A percentile compares a stretch with the other conserved stretches of the same genome.
Evolutionary conservation across 805 yeast genomes (phyloP).

Genomic region (Saccharomyces jurei): DNA sequence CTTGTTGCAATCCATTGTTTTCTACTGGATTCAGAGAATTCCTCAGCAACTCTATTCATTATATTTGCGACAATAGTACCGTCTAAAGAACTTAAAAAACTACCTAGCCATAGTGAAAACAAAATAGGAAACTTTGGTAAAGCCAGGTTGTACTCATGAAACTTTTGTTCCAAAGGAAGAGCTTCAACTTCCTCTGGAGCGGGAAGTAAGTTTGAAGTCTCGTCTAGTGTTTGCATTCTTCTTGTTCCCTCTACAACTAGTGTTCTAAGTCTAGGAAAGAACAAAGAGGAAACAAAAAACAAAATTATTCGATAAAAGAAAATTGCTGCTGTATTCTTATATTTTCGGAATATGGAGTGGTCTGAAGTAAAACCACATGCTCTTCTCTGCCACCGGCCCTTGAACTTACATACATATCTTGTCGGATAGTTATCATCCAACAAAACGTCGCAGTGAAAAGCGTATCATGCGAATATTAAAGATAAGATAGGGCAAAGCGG

Average conservation of each 20-base stretch:
- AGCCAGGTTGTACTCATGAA: slow-evolving; percentile 20
- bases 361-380: not conserved
- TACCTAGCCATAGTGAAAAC: slow-evolving; percentile 39
- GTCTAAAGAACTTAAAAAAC: slow-evolving; percentile 40
- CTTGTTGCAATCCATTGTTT: slow-evolving; percentile 64
- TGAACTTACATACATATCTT: not conserved
- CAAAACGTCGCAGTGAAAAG: not conserved
- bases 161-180: slow-evolving; percentile 18
- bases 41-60: slow-evolving; percentile 40
- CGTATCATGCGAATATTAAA: not conserved
- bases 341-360: not conserved
- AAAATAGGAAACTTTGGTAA: slow-evolving; percentile 28
- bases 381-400: not conserved
- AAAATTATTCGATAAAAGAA: not conserved
- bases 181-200: slow-evolving; percentile 2
- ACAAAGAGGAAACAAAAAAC: not conserved
- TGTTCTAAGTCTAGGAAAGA: not conserved
- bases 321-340: not conserved
- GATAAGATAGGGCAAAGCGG: not conserved
- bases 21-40: slow-evolving; percentile 40
- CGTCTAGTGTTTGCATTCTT: slow-evolving; percentile 15
- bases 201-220: slow-evolving; percentile 13
- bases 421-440: not conserved
- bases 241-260: not conserved
- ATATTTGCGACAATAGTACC: slow-evolving; percentile 43